These are phyloP conservation scores for Orbilia ellipsospora DNA, from an alignment of 2,329 filamentous ascomycete species.

Conservation along the genomic window DNA sequence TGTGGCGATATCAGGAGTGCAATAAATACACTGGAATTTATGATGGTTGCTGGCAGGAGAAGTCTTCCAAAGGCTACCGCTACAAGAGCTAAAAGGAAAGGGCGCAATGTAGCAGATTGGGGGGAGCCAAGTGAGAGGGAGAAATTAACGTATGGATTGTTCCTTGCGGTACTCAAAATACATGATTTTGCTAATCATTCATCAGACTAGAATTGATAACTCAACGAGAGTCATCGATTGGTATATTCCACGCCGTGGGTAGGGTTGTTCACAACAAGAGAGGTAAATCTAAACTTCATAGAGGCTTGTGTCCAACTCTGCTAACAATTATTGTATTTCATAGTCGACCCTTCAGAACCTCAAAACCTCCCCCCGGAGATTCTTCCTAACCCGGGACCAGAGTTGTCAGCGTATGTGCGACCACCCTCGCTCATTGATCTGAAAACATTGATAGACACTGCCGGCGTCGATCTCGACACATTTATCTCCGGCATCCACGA, in stretches of 20 bases:
- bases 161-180: constrained; percentile 65
- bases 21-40: constrained; percentile 89
- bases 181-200: constrained; percentile 15
- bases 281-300: constrained; percentile 1
- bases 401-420: constrained; percentile 44
- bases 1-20: constrained; percentile 93
- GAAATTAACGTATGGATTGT: constrained; percentile 77
- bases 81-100: constrained; percentile 73
- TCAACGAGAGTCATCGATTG: constrained; percentile 81
- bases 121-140: constrained; percentile 74
- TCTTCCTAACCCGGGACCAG: constrained; percentile 28
- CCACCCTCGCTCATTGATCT: constrained; percentile 54
- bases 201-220: constrained; percentile 48
- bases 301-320: neutral
- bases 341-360: constrained; percentile 42
- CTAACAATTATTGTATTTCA: neutral
- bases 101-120: constrained; percentile 73
- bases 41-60: constrained; percentile 63
- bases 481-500: constrained; percentile 92
- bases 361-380: constrained; percentile 29
- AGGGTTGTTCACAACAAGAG: constrained; percentile 95
- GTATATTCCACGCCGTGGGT: constrained; percentile 95
- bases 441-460: constrained; percentile 87
- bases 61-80: constrained; percentile 23
- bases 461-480: constrained; percentile 88